Conservation (phyloP, 495 filamentous ascomycete species). For the Lepraria neglecta region DNA sequence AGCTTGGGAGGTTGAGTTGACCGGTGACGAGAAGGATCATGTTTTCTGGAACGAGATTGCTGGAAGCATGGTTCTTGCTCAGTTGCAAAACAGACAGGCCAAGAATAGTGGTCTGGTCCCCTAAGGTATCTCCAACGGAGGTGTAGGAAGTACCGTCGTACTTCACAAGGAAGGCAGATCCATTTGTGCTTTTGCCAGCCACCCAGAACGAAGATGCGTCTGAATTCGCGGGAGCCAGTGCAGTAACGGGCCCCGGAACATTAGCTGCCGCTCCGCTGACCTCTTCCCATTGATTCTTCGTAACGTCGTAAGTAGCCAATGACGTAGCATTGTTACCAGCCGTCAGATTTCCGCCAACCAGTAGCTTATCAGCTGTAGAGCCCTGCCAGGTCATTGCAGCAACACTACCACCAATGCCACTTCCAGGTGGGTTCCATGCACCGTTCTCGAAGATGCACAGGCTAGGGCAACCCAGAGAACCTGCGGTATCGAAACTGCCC, state of each 20-base stretch:
- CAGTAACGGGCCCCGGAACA: conserved; percentile 74
- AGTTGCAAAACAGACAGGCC: conserved; percentile 75
- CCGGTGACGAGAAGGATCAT: conserved; percentile 79
- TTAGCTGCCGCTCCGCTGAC: conserved; percentile 54
- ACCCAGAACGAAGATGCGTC: conserved; percentile 72
- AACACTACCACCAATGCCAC: conserved; percentile 60
- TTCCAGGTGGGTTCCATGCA: conserved; percentile 75
- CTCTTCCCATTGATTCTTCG: conserved; percentile 54
- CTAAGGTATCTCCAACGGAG: conserved; percentile 52
- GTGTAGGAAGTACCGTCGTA: conserved; percentile 61
- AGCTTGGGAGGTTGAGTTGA: conserved; percentile 63
- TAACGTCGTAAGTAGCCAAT: conserved; percentile 67
- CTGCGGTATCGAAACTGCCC: conserved; percentile 73
- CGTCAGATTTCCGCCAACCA: conserved; percentile 71
- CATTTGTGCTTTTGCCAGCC: conserved; percentile 58
- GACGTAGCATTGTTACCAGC: conserved; percentile 57
- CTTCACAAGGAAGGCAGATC: conserved; percentile 69
- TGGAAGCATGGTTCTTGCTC: conserved; percentile 56
- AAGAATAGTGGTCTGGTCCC: conserved; percentile 58
- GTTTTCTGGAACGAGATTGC: conserved; percentile 54
- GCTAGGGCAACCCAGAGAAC: conserved; percentile 70
- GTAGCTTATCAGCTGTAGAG: conserved; percentile 47
- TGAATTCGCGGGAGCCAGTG: conserved; percentile 61
- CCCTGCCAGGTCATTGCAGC: conserved; percentile 68
- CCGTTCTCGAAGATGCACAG: conserved; percentile 71